Base-by-base conservation (phyloP, 2,329 filamentous ascomycete species). In the Paecilomyces variotii region DNA sequence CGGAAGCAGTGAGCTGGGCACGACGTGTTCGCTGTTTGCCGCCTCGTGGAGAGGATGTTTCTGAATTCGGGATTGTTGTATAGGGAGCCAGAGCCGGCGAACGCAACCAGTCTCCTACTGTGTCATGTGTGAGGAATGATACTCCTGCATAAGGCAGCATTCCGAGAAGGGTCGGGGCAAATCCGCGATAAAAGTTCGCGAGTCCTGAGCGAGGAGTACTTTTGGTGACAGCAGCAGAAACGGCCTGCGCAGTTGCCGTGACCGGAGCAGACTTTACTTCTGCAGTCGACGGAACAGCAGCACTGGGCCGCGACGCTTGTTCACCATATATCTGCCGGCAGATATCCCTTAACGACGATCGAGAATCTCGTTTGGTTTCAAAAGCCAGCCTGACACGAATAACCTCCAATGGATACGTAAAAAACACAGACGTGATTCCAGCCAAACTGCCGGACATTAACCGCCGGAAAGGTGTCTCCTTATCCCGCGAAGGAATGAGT, bases 91-190 rank as follows among this genome's bases (percentile, higher is more conserved):
- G 67, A 0, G 73, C 63, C 0, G 87, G 86, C 58, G 83, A 81
- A 19, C 92, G 90, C 66, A 99, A 82, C 53, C 94, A 69, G 73
- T 99, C 94, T 61, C 90, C 90, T 49, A 88, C 85, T 3, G 90
- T 91, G 73, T 99, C 94, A 76, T 99, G 94, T 0, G 91, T 96
- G 49, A 99, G 82, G 76, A 99, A 99, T 0, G 91, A 96, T 69
- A 95, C 87, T 67, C 94, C 94, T 0, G 94, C 94, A 70, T 99
- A 99, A 0, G 94, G 94, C 0, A 99, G 79, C 93, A 99, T 99
- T 66, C 94, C 94, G 60, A 95, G 80, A 4, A 99, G 75, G 0
- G 94, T 97, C 0, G 93, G 90, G 0, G 86, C 85, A 73, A 99
- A 99, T 55, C 94, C 94, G 54, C 94, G 86, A 76, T 97, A 99